Percentiles rank a stretch among this genome's conserved stretches.
Evolutionary conservation across 768 basidiomycete species (phyloP).

Genomic region (Boletellus ananiceps): DNA sequence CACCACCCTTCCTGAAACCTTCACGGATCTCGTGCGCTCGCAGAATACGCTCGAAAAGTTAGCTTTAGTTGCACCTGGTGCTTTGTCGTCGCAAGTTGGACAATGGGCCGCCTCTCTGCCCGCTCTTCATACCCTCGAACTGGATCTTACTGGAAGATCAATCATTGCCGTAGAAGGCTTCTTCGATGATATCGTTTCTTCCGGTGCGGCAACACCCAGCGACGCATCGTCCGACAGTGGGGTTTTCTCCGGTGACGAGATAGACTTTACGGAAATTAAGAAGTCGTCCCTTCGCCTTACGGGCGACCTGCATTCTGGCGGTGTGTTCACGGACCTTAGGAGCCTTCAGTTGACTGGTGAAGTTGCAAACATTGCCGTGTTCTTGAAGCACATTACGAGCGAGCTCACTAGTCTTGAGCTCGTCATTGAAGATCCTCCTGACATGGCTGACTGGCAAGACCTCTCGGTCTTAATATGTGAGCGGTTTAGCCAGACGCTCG

Average conservation of each 20-base stretch:
- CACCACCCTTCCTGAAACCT: constrained; percentile 63
- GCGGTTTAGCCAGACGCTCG: constrained; percentile 54
- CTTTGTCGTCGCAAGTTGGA: constrained; percentile 64
- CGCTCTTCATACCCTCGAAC: constrained; percentile 55
- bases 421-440: constrained; percentile 75
- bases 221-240: constrained; percentile 73
- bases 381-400: constrained; percentile 64
- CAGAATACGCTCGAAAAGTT: constrained; percentile 61
- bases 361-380: constrained; percentile 63
- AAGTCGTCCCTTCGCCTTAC: constrained; percentile 65
- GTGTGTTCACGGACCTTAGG: constrained; percentile 54
- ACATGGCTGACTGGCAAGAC: constrained; percentile 71
- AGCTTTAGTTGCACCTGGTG: constrained; percentile 68
- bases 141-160: constrained; percentile 68
- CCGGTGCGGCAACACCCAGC: constrained; percentile 67
- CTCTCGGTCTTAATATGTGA: constrained; percentile 60
- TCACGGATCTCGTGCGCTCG: constrained; percentile 58
- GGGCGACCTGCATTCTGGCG: constrained; percentile 51
- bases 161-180: constrained; percentile 74
- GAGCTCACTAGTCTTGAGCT: constrained; percentile 67
- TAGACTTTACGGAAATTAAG: constrained; percentile 71
- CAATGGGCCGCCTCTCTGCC: constrained; percentile 68
- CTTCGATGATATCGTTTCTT: constrained; percentile 65
- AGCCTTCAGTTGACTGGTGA: constrained; percentile 67
- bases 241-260: constrained; percentile 71